Evolutionary conservation across 2,329 filamentous ascomycete genomes (phyloP), one percentile per base, ranked within the genome.

Genomic region (Fusarium marasasianum): DNA sequence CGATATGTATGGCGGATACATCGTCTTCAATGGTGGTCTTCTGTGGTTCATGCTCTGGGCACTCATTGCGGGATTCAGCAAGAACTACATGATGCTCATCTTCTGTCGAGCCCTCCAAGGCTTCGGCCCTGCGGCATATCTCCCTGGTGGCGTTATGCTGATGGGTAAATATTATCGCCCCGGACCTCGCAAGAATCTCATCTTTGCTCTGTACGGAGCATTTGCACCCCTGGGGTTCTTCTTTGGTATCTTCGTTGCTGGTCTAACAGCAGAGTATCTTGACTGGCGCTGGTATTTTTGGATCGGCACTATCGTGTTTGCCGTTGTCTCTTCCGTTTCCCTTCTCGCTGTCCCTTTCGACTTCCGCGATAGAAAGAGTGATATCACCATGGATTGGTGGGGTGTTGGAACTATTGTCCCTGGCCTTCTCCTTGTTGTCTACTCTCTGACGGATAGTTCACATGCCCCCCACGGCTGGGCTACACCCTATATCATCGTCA

Each of bases 21-120:
- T 84, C 24, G 84, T 92, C 73, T 93, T 92, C 75, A 84, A 91
- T 7, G 82, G 79, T 35, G 91, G 91, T 8, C 83, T 90, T 35
- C 72, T 83, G 45, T 93, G 93, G 93, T 88, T 94, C 57, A 80
- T 89, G 13, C 71, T 91, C 43, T 95, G 93, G 89, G 91, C 89
- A 15, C 82, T 95, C 60, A 83, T 94, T 61, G 89, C 88, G 22
- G 93, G 93, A 17, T 94, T 95, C 82, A 91, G 90, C 66, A 83
- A 85, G 61, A 91, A 89, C 81, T 87, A 91, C 68, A 80, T 90
- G 57, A 93, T 94, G 91, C 85, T 95, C 70, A 92, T 94, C 74
- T 85, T 92, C 62, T 93, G 91, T 78, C 91, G 93, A 59, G 93
- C 93, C 14, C 83, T 95, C 48, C 92, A 94, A 80, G 93, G 93